Conservation (phyloP, 495 filamentous ascomycete species). For the Ascodesmis nigricans region DNA sequence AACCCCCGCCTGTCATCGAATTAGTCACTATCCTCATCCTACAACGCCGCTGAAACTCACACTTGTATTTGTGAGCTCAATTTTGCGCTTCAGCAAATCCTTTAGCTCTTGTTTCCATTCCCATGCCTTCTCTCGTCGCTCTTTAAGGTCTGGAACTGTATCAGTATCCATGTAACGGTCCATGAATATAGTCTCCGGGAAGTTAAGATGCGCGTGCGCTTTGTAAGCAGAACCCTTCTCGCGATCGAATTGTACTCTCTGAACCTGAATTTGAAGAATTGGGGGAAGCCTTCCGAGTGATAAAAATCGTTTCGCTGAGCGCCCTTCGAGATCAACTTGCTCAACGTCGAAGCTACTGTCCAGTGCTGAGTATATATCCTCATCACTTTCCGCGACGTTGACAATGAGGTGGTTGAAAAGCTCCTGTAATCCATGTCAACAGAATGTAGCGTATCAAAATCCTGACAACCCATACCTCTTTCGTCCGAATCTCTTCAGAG, state of each 20-base stretch:
- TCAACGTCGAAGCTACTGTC: constrained; percentile 66
- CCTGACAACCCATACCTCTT: constrained; percentile 10
- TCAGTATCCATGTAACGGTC: constrained; percentile 68
- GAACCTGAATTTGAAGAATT: constrained; percentile 70
- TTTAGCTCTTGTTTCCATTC: constrained; percentile 43
- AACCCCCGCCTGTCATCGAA: constrained; percentile 14
- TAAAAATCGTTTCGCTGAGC: constrained; percentile 42
- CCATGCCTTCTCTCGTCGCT: constrained; percentile 48
- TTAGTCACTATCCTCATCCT: constrained; percentile 20
- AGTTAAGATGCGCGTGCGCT: constrained; percentile 50
- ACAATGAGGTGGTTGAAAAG: constrained; percentile 40
- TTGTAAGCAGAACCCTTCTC: constrained; percentile 42
- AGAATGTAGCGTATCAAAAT: background rate
- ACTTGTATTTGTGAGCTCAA: constrained; percentile 27
- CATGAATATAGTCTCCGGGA: constrained; percentile 59
- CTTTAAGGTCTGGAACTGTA: constrained; percentile 33
- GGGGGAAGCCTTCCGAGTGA: constrained; percentile 61
- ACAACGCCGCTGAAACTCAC: too few relatives aligned
- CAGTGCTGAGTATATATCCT: constrained; percentile 62
- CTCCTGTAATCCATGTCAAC: constrained; percentile 24
- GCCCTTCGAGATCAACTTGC: constrained; percentile 40
- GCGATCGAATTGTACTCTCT: constrained; percentile 48
- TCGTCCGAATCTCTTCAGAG: constrained; percentile 19
- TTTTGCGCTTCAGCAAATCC: constrained; percentile 29
- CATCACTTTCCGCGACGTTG: constrained; percentile 36